Evolutionary conservation across 495 filamentous ascomycete species (phyloP), one percentile per base, ranked within the genome.

Genomic region (Astrocystis sublimbata): DNA sequence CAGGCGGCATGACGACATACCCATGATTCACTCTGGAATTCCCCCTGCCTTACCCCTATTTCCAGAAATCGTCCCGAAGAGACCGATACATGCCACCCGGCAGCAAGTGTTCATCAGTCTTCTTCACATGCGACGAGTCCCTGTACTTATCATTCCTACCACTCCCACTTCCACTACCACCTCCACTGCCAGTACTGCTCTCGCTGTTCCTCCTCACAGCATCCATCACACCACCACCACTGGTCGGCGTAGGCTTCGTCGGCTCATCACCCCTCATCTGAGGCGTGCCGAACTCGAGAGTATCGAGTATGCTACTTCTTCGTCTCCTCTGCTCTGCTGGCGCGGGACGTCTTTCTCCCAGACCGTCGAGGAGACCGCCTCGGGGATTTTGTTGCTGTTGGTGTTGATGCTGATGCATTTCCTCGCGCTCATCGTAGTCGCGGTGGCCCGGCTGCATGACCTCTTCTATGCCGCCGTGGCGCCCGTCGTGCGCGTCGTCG

Each of bases 381-480:
- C 45, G 57, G n/a, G n/a, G n/a, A n/a, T n/a, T n/a, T n/a, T n/a
- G n/a, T n/a, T n/a, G n/a, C n/a, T n/a, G n/a, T n/a, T n/a, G n/a
- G n/a, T n/a, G n/a, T n/a, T n/a, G n/a, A n/a, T n/a, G n/a, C n/a
- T n/a, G n/a, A n/a, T 17, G 46, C 21, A 26, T 26, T 7, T 56
- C 53, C 15, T 43, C 53, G 2, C 28, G 23, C 49, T 62, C 60
- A 15, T 62, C 51, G 33, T 56, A 45, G 42, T 47, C 59, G 40
- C 59, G 59, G 4, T 61, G 12, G 15, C 38, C 49, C 24, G 50
- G 50, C 49, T 47, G 10, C 59, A 61, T 61, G 49, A 61, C 40
- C 8, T 38, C 31, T 49, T 41, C 60, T 45, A 62, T 36, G 5
- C 50, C 60, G 30, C 60, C 60, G 31, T 62, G 51, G 3, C 60